Conservation (phyloP, 139 green algal species). For the Chlamydomonas urium region DNA sequence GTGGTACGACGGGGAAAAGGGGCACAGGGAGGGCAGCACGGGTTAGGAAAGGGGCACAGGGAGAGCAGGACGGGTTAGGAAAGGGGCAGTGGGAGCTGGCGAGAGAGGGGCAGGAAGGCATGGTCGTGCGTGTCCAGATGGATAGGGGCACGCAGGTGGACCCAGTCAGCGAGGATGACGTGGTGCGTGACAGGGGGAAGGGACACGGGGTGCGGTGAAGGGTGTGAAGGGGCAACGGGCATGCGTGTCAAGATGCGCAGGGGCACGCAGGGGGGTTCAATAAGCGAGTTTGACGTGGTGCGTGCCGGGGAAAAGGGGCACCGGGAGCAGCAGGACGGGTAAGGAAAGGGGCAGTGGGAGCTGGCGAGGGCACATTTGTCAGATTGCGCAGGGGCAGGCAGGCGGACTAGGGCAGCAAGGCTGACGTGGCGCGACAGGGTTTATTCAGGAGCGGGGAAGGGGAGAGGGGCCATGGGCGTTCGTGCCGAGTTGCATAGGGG, state of each 20-base stretch:
- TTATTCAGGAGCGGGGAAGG: background rate
- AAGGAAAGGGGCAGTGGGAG: background rate
- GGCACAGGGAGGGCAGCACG: too few species aligned
- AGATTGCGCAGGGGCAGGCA: slow-evolving; percentile 46
- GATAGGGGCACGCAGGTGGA: slow-evolving; percentile 51
- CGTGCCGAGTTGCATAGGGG: background rate
- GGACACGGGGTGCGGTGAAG: background rate
- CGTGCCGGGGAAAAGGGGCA: background rate
- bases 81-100: too few species aligned
- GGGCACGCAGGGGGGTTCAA: background rate
- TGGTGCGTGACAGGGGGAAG: slow-evolving; percentile 15
- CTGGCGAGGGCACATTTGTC: slow-evolving; percentile 14
- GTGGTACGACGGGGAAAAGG: slow-evolving; percentile 32
- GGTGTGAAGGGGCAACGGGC: background rate
- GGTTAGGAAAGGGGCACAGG: background rate
- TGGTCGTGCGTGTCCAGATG: slow-evolving; percentile 29
- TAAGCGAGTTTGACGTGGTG: background rate
- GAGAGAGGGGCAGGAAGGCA: slow-evolving; percentile 49
- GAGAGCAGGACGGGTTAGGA: background rate
- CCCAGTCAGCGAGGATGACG: slow-evolving; percentile 55
- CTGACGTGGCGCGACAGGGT: slow-evolving; percentile 42
- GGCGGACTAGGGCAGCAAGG: slow-evolving; percentile 47
- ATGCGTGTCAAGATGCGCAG: background rate
- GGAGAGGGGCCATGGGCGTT: too few species aligned
- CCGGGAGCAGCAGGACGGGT: background rate